Percentiles rank a stretch among this genome's conserved stretches.
These are phyloP conservation scores for Picea sitchensis DNA, from an alignment of 75 land plant species.

Conservation along the genomic window DNA sequence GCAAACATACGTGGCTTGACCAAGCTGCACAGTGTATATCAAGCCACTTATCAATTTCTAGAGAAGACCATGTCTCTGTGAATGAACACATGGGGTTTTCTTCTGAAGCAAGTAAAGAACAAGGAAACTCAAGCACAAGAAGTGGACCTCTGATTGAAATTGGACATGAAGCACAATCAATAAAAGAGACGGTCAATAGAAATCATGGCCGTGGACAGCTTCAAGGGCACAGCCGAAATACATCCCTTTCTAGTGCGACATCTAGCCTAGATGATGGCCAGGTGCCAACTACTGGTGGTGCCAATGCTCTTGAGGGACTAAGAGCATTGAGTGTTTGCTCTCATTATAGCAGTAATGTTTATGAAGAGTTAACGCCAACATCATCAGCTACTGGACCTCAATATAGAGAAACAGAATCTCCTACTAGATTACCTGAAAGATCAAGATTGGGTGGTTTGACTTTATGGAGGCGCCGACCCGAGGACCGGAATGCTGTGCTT, in stretches of 20 bases:
- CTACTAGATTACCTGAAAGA: conserved; percentile 17
- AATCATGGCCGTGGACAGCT: not conserved
- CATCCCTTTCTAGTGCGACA: conserved; percentile 7
- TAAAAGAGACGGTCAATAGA: not conserved
- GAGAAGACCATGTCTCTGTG: not conserved
- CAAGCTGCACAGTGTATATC: conserved; percentile 4
- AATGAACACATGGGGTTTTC: not conserved
- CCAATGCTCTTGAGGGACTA: conserved; percentile 9
- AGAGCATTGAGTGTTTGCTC: conserved; percentile 15
- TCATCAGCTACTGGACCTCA: conserved; percentile 13
- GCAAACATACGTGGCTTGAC: conserved; percentile 48
- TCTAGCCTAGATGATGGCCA: conserved; percentile 6
- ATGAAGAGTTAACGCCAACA: conserved; percentile 16
- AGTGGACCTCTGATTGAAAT: conserved; percentile 7
- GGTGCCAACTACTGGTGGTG: not conserved
- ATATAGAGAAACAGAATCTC: not conserved
- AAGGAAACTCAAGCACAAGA: not conserved
- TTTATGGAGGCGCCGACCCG: conserved; percentile 4
- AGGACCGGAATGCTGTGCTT: conserved; percentile 9
- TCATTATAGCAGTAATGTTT: conserved; percentile 20
- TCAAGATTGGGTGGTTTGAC: conserved; percentile 10
- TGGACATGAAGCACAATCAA: not conserved
- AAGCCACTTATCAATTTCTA: not conserved
- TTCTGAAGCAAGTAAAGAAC: conserved; percentile 9
- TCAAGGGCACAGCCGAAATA: conserved; percentile 8